Percentiles rank a stretch among this genome's conserved stretches.
Conservation (phyloP, 148 eudicot genomes). For the Rhododendron mucronatum region DNA sequence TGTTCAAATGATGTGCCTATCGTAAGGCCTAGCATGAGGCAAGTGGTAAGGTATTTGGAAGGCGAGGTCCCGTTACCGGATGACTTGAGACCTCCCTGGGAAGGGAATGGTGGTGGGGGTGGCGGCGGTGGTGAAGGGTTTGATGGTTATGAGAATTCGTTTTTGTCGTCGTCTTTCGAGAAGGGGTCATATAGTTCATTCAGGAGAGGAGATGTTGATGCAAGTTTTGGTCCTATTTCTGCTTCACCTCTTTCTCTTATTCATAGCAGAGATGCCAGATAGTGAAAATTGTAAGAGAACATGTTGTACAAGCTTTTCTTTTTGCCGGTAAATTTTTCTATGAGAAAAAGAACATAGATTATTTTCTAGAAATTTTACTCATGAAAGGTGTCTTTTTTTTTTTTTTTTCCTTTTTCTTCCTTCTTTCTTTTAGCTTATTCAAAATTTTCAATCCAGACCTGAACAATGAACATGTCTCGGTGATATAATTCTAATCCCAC, state of each 20-base stretch:
- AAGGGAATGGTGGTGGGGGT: background rate
- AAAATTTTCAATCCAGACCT: too few relatives aligned
- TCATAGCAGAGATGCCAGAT: background rate
- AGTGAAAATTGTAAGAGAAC: background rate
- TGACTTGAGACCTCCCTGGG: background rate
- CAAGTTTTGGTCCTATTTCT: constrained; percentile 14
- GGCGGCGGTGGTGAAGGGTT: background rate
- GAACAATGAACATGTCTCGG: too few relatives aligned
- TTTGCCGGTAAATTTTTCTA: background rate
- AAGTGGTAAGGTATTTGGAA: constrained; percentile 26
- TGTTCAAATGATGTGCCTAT: constrained; percentile 26
- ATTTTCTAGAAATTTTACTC: background rate
- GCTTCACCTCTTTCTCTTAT: constrained; percentile 12
- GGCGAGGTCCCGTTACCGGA: constrained; percentile 2
- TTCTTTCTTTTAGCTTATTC: too few relatives aligned
- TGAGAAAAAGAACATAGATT: background rate
- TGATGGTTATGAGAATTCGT: background rate
- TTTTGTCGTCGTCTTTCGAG: background rate
- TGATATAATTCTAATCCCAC: too few relatives aligned
- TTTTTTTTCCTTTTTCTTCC: too few relatives aligned
- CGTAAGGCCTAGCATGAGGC: constrained; percentile 38
- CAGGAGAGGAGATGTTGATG: background rate
- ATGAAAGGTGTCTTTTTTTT: background rate
- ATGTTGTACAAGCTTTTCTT: background rate
- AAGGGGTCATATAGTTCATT: background rate